Evolutionary conservation across 345 rosid genomes (phyloP), one percentile per base, ranked within the genome.

Genomic region (Nasturtium officinale): DNA sequence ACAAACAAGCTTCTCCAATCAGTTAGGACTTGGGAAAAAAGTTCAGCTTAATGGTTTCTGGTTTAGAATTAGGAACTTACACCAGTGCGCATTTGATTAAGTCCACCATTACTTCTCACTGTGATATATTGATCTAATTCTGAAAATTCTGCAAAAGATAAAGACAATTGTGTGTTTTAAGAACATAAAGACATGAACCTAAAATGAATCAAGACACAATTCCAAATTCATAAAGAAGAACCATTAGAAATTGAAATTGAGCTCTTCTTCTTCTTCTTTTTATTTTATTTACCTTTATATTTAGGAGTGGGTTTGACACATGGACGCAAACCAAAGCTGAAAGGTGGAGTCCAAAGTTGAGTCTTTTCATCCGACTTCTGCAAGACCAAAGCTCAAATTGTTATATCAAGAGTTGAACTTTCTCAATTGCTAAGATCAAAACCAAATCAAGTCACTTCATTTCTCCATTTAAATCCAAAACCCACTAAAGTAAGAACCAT

Each of bases 11-110:
- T 66, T 65, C 67, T 6, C 48, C 35, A 35, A 61, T 74, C 66
- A n/a, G 56, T 46, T 26, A 10, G 3, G 17, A 47, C 23, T 12
- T 45, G 2, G n/a, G 12, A 32, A 17, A 54, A 43, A 21, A 37
- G 40, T 42, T 33, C 6, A 4, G 45, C 51, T 74, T 65, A 11
- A 32, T 15, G 3, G 23, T 55, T 38, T 16, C 10, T 32, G 37
- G 55, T 42, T 61, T 26, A 26, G n/a, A n/a, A n/a, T n/a, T 43
- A 26, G 61, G 47, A 23, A 79, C 99, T 83, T 87, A 91, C 99
- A 79, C 97, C 99, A 33, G 92, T 87, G 43, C 97, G 96, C 99
- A 95, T 95, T 79, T 95, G 99, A 79, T 95, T 95, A 57, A 95
- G 70, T 29, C 99, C 99, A 54, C 99, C 99, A 71, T 95, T 95